These are phyloP conservation scores for Apiotrichum laibachii DNA, from an alignment of 1,284 basidiomycete species.

Conservation along the genomic window DNA sequence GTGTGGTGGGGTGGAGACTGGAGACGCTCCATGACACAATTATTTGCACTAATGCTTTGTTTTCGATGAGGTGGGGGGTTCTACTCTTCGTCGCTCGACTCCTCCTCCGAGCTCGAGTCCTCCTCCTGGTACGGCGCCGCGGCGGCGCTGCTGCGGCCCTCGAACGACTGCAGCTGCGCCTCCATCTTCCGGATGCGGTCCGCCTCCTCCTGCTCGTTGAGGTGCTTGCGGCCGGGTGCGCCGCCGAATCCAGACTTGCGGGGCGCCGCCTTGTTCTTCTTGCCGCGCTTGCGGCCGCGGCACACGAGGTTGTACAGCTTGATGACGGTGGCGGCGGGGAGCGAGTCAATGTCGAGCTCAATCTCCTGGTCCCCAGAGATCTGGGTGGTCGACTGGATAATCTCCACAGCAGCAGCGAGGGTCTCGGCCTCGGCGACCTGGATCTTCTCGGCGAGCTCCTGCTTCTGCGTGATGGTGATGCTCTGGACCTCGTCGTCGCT, in stretches of 20 bases:
- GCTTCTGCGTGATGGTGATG: constrained; percentile 89
- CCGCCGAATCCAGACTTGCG: constrained; percentile 64
- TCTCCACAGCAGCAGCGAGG: constrained; percentile 79
- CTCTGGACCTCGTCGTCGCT: constrained; percentile 37
- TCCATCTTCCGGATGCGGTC: constrained; percentile 84
- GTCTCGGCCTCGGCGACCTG: constrained; percentile 70
- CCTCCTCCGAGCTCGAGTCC: constrained; percentile 40
- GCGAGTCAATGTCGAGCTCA: constrained; percentile 88
- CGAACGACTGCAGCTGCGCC: constrained; percentile 53
- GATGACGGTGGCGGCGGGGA: constrained; percentile 76
- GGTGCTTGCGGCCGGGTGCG: constrained; percentile 76
- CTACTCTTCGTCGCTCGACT: constrained; percentile 48
- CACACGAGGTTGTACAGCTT: constrained; percentile 93
- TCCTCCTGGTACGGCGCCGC: constrained; percentile 32
- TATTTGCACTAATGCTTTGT: neutral
- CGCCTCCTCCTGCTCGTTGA: constrained; percentile 52
- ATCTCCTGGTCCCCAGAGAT: constrained; percentile 91
- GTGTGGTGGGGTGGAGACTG: too few relatives aligned
- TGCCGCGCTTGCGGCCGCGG: constrained; percentile 50
- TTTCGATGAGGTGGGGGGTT: neutral
- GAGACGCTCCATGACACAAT: too few relatives aligned
- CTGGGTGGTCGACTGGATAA: constrained; percentile 85
- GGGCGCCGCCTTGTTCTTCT: constrained; percentile 27
- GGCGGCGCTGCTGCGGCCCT: constrained; percentile 20
- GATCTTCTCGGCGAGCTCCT: constrained; percentile 91